Evolutionary conservation across 306 rosid genomes (phyloP).

Genomic region (Corylus avellana): DNA sequence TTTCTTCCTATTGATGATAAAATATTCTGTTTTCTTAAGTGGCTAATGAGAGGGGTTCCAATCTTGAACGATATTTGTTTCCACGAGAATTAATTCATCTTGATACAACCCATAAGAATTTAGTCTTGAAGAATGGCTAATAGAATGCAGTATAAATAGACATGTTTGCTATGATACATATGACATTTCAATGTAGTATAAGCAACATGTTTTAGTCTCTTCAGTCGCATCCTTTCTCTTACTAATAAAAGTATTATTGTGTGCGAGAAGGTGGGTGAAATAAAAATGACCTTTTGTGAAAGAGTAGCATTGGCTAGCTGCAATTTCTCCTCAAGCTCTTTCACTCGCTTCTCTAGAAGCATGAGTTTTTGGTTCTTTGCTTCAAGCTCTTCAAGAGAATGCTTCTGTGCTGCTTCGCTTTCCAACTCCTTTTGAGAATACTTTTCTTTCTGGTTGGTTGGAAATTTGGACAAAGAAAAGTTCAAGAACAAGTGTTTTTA

Average conservation of each 20-base stretch:
- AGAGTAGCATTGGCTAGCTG: conserved; percentile 46
- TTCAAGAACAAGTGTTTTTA: conserved; percentile 5
- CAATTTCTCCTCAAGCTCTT: conserved; percentile 72
- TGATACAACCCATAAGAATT: neutral
- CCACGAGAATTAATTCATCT: neutral
- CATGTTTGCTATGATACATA: neutral
- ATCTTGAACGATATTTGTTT: neutral
- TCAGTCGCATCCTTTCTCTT: neutral
- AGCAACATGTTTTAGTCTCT: neutral
- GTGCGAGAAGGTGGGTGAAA: neutral
- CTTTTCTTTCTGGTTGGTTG: conserved; percentile 59
- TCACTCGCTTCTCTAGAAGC: conserved; percentile 63
- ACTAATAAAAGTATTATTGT: neutral
- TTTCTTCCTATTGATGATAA: no score
- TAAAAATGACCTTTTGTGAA: conserved; percentile 54
- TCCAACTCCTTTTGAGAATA: conserved; percentile 57
- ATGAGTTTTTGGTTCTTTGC: conserved; percentile 58
- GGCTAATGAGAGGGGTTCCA: neutral
- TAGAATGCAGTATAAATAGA: neutral
- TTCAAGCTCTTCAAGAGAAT: conserved; percentile 70
- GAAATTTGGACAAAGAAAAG: conserved; percentile 19
- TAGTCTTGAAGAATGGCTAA: neutral
- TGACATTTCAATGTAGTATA: no score
- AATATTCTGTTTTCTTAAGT: no score
- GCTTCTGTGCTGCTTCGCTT: conserved; percentile 55